Evolutionary conservation across 257 asterid species (phyloP).

Genomic region (Primulina huaijiensis): DNA sequence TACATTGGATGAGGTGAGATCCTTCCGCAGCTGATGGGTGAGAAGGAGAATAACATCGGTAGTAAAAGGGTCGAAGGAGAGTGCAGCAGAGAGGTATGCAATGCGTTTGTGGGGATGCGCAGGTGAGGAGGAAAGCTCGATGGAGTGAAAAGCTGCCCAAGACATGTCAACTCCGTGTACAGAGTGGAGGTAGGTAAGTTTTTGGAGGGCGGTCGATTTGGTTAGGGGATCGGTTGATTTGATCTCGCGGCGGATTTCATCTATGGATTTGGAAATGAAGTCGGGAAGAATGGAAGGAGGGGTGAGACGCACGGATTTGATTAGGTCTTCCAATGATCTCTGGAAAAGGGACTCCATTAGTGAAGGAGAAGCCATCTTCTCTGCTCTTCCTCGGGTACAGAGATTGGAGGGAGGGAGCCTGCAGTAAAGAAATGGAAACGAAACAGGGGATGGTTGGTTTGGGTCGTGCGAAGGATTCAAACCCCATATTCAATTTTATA

Average conservation of each 20-base stretch:
- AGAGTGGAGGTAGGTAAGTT: conserved; percentile 77
- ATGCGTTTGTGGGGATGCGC: conserved; percentile 57
- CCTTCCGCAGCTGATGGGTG: conserved; percentile 92
- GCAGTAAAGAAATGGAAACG: background rate
- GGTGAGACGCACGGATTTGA: conserved; percentile 62
- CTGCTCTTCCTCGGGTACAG: background rate
- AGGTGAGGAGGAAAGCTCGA: conserved; percentile 77
- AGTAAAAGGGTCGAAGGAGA: conserved; percentile 67
- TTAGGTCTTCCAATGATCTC: conserved; percentile 71
- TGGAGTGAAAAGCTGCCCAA: conserved; percentile 81
- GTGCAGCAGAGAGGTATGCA: conserved; percentile 73
- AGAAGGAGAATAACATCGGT: conserved; percentile 88
- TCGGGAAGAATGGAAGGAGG: conserved; percentile 44
- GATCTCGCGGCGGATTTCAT: conserved; percentile 93
- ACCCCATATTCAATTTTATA: no score
- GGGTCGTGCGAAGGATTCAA: no score
- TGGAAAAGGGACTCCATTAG: conserved; percentile 89
- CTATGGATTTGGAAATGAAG: conserved; percentile 57
- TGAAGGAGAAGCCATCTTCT: conserved; percentile 56
- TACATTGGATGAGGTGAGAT: conserved; percentile 55
- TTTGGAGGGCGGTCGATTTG: conserved; percentile 72
- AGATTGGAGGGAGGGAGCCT: background rate
- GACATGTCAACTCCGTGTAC: conserved; percentile 73
- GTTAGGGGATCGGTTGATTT: conserved; percentile 71
- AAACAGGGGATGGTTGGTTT: background rate